phyloP scores from a whole-genome alignment of 495 filamentous ascomycete genomes.

The Penicillium ochrochloron region DNA sequence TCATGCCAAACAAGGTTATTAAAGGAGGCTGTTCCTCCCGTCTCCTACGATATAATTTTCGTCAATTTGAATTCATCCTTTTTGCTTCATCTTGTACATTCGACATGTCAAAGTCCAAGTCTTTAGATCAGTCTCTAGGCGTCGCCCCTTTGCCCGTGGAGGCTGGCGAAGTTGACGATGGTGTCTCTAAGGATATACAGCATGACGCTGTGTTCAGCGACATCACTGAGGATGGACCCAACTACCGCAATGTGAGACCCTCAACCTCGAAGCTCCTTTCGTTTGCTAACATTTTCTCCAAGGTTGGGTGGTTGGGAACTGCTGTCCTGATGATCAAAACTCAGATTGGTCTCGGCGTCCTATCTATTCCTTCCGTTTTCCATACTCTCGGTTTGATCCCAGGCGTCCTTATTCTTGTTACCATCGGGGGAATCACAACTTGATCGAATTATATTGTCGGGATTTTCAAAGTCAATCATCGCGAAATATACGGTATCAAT shows the following conservation, averaged over 20 bases:
- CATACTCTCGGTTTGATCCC: slow-evolving; percentile 63
- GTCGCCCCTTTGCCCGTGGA: background rate
- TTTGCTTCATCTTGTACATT: background rate
- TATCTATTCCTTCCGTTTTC: slow-evolving; percentile 65
- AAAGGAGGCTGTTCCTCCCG: background rate
- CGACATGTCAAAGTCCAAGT: background rate
- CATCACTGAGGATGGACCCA: slow-evolving; percentile 19
- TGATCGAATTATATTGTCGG: slow-evolving; percentile 77
- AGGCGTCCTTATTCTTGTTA: slow-evolving; percentile 54
- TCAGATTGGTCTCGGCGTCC: slow-evolving; percentile 63
- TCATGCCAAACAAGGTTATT: background rate
- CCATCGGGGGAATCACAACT: slow-evolving; percentile 63
- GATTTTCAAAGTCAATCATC: slow-evolving; percentile 69
- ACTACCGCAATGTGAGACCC: slow-evolving; percentile 23
- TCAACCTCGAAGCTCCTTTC: too few relatives aligned
- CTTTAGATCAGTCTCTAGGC: background rate
- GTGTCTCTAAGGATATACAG: slow-evolving; percentile 9
- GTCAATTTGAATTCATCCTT: background rate
- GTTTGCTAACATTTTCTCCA: slow-evolving; percentile 9
- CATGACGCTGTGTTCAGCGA: slow-evolving; percentile 28
- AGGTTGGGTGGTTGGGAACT: slow-evolving; percentile 44
- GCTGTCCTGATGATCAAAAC: slow-evolving; percentile 46
- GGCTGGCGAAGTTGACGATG: background rate
- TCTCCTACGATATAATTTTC: background rate
- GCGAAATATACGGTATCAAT: slow-evolving; percentile 66